Base-by-base conservation (phyloP, 177 flowering plant genomes). In the Tripterygium wilfordii region DNA sequence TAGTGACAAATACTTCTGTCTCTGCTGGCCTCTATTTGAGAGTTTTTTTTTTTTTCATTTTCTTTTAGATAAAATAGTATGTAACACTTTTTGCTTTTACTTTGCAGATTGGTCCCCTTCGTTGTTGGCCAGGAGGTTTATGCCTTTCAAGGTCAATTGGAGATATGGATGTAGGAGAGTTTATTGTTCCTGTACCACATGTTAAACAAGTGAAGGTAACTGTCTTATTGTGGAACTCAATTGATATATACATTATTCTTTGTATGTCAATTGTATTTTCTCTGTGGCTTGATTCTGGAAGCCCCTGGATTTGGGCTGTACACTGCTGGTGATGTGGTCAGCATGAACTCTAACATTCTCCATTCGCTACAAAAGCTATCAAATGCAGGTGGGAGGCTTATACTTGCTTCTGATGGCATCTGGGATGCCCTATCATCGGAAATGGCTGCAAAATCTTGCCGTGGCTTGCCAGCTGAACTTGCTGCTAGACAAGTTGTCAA, bases 71-170 rank as follows among this genome's bases (percentile, higher is more conserved):
- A 27, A 3, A 15, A 10, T 8, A 5, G 5, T 22, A 1, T 41
- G 28, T 8, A 47, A 19, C 30, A 9, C 36, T 13, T 45, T 36
- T 45, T 40, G 27, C 22, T 40, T 3, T 9, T 32, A 15, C 40
- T 37, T 32, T 49, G 25, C 70, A 85, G 96, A 64, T 83, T 52
- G 96, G 96, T 37, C 96, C 96, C 13, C 83, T 88, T 8, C 85
- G 96, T 22, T 88, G 96, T 63, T 88, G 96, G 96, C 96, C 96
- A 0, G 96, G 96, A 17, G 96, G 96, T 22, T 79, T 88, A 62
- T 88, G 96, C 71, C 89, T 88, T 60, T 88, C 96, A 18, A 68
- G 96, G 60, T 88, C 96, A 10, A 88, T 88, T 42, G 96, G 96
- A 25, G 96, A 88, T 54, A 77, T 79, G 87, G 96, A 88, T 69